phyloP scores from a whole-genome alignment of 257 asterid species.

The Salvia hispanica region DNA sequence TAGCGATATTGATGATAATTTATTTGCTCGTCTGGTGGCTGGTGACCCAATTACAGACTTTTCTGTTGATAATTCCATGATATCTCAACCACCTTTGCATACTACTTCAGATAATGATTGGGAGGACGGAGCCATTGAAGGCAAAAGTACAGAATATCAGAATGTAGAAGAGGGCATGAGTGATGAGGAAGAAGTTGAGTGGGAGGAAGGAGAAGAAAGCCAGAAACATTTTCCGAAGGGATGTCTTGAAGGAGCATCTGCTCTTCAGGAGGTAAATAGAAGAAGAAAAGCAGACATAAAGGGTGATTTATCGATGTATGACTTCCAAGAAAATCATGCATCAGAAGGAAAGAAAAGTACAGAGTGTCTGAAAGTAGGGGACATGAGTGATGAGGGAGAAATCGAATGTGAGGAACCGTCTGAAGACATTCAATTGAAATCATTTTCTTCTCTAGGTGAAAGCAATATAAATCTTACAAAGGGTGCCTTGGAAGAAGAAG shows the following conservation, averaged over 20 bases:
- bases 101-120: slow-evolving; percentile 64
- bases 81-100: slow-evolving; percentile 39
- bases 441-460: slow-evolving; percentile 41
- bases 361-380: neutral
- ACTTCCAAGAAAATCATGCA: slow-evolving; percentile 32
- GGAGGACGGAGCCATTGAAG: slow-evolving; percentile 68
- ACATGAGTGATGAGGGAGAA: slow-evolving; percentile 50
- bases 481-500: slow-evolving; percentile 79
- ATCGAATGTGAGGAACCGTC: slow-evolving; percentile 84
- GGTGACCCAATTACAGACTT: slow-evolving; percentile 56
- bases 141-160: slow-evolving; percentile 34
- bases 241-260: slow-evolving; percentile 64
- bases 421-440: slow-evolving; percentile 44
- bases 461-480: slow-evolving; percentile 45
- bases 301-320: slow-evolving; percentile 33
- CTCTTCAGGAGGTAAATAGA: slow-evolving; percentile 74
- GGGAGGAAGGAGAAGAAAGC: slow-evolving; percentile 79
- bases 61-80: slow-evolving; percentile 43
- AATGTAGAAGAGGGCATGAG: slow-evolving; percentile 41
- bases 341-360: slow-evolving; percentile 20
- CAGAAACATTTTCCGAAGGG: slow-evolving; percentile 51
- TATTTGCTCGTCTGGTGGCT: slow-evolving; percentile 73
- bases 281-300: slow-evolving; percentile 64
- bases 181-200: slow-evolving; percentile 65
- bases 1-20: slow-evolving; percentile 57